A percentile compares a stretch with the other conserved stretches of the same genome.
Conservation (phyloP, 345 rosid genomes). For the Salix arbutifolia region DNA sequence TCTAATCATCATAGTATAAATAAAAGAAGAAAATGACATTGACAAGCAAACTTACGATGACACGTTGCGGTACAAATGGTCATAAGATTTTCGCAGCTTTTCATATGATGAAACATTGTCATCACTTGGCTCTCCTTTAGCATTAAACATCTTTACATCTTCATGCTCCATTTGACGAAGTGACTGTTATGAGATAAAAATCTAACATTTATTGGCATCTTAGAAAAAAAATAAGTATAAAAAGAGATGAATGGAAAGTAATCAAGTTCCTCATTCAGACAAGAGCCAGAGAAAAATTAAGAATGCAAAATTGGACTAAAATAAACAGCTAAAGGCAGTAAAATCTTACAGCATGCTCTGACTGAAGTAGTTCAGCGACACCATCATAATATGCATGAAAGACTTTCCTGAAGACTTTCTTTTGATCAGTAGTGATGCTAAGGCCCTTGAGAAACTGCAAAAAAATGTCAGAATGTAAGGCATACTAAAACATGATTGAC, state of each 20-base stretch:
- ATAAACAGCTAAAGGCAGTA: conserved; percentile 6
- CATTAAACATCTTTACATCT: conserved; percentile 80
- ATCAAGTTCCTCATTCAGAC: background rate
- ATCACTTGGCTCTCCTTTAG: conserved; percentile 96
- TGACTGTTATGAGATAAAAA: conserved; percentile 40
- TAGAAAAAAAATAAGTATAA: background rate
- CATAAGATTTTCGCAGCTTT: conserved; percentile 91
- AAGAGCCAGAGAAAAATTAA: background rate
- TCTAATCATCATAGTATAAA: background rate
- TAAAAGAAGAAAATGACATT: background rate
- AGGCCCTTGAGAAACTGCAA: conserved; percentile 76
- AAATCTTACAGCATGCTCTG: conserved; percentile 78
- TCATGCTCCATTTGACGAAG: conserved; percentile 98
- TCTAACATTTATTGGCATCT: conserved; percentile 1
- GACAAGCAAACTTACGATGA: conserved; percentile 65
- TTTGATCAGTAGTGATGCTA: conserved; percentile 77
- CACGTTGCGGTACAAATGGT: conserved; percentile 81
- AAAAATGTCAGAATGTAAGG: conserved; percentile 31
- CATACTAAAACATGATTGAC: background rate
- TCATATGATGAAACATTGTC: conserved; percentile 86
- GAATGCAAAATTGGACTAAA: background rate
- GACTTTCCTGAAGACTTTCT: conserved; percentile 73
- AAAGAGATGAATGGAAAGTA: background rate
- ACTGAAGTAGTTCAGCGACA: conserved; percentile 77
- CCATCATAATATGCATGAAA: conserved; percentile 76